Evolutionary conservation across 2,329 filamentous ascomycete genomes (phyloP).

Genomic region (Aspergillus alliaceus): DNA sequence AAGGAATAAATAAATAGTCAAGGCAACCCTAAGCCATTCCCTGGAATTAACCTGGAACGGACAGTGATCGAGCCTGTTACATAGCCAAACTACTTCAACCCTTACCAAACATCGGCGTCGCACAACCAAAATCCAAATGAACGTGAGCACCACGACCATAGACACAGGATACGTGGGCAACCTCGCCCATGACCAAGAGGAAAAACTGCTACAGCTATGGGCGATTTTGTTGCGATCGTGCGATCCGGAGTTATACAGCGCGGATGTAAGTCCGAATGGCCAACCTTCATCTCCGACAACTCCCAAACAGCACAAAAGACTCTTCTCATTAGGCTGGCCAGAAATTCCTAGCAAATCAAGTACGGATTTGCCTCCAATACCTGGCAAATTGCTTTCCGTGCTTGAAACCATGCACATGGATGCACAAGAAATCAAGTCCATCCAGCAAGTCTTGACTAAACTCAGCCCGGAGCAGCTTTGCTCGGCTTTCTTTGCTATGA

Average conservation of each 20-base stretch:
- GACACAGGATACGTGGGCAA: constrained; percentile 73
- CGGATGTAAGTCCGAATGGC: constrained; percentile 28
- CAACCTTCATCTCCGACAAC: constrained; percentile 8
- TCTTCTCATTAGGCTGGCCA: constrained; percentile 40
- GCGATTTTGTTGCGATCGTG: constrained; percentile 65
- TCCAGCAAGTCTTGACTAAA: constrained; percentile 73
- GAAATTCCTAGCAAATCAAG: constrained; percentile 51
- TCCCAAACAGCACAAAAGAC: constrained; percentile 35
- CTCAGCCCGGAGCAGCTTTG: constrained; percentile 74
- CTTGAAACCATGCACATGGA: constrained; percentile 21
- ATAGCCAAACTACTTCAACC: not conserved
- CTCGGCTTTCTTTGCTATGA: constrained; percentile 79
- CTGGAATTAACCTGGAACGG: no score
- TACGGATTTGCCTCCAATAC: constrained; percentile 54
- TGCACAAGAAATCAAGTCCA: constrained; percentile 66
- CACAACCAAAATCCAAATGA: not conserved
- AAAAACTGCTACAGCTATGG: constrained; percentile 87
- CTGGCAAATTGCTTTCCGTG: constrained; percentile 21
- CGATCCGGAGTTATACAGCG: constrained; percentile 59
- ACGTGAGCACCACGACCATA: constrained; percentile 12
- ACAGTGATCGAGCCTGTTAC: not conserved
- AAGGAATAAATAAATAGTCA: no score
- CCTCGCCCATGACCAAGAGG: constrained; percentile 79
- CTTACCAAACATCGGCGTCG: not conserved
- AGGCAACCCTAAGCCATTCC: no score